Percentiles rank a stretch among this genome's conserved stretches.
Conservation (phyloP, 306 rosid genomes). For the Pachyrhizus erosus region DNA sequence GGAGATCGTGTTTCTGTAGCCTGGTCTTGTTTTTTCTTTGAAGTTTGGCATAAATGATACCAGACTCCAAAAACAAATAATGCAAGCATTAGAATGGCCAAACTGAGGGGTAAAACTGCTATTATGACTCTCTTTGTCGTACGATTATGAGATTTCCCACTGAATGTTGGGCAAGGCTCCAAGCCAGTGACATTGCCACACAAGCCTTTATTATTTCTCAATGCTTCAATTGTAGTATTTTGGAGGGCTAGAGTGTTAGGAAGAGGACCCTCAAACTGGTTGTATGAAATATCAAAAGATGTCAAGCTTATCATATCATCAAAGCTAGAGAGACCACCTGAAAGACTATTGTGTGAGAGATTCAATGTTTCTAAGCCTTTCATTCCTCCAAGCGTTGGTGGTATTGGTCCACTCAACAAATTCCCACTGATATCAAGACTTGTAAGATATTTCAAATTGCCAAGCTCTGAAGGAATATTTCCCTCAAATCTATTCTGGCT, state of each 20-base stretch:
- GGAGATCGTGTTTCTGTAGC: background rate
- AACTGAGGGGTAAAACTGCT: background rate
- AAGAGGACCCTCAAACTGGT: background rate
- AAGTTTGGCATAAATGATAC: background rate
- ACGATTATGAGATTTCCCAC: background rate
- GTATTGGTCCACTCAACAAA: slow-evolving; percentile 13
- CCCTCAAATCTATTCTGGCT: slow-evolving; percentile 8
- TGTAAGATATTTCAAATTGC: slow-evolving; percentile 26
- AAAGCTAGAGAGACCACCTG: background rate
- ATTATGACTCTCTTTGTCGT: background rate
- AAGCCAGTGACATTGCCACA: background rate
- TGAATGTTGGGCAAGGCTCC: background rate
- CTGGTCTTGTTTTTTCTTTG: background rate
- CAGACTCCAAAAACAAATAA: background rate
- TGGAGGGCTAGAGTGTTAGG: background rate
- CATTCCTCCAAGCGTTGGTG: slow-evolving; percentile 39
- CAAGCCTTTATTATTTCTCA: background rate
- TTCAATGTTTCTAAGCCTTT: slow-evolving; percentile 18
- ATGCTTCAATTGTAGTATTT: background rate
- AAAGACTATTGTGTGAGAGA: background rate
- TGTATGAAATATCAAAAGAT: background rate
- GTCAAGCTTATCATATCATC: background rate
- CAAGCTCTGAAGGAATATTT: background rate
- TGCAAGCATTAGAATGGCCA: background rate
- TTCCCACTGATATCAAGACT: background rate